These are phyloP conservation scores for Keithomyces neogunnii DNA, from an alignment of 2,329 filamentous ascomycete species.

Conservation along the genomic window DNA sequence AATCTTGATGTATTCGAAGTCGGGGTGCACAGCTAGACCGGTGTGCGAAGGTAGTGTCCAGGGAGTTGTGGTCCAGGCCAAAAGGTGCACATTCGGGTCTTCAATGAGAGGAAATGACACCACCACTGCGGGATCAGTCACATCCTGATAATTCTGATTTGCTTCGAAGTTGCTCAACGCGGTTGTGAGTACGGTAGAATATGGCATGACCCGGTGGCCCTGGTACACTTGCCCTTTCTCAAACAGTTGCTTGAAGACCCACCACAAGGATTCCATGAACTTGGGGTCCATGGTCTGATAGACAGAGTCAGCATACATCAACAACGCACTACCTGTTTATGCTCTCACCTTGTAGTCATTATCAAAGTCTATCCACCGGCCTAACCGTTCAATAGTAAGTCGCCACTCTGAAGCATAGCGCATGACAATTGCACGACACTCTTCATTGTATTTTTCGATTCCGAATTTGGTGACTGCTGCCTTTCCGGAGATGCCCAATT, in stretches of 20 bases:
- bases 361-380: constrained; percentile 96
- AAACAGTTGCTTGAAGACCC: constrained; percentile 90
- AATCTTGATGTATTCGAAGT: constrained; percentile 84
- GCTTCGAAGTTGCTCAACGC: constrained; percentile 90
- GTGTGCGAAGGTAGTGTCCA: constrained; percentile 77
- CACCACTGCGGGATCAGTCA: constrained; percentile 83
- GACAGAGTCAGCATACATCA: neutral
- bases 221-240: constrained; percentile 87
- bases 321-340: neutral
- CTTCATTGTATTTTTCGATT: constrained; percentile 80
- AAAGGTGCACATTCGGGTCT: constrained; percentile 64
- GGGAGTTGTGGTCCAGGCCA: constrained; percentile 87
- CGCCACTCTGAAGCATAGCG: constrained; percentile 82
- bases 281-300: constrained; percentile 77
- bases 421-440: constrained; percentile 92
- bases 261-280: constrained; percentile 96
- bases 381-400: constrained; percentile 75
- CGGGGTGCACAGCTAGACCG: constrained; percentile 68
- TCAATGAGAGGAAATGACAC: constrained; percentile 78
- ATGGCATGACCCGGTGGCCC: constrained; percentile 89
- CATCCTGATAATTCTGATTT: constrained; percentile 89
- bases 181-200: constrained; percentile 83
- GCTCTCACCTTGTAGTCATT: constrained; percentile 77
- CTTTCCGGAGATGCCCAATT: constrained; percentile 78
- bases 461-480: constrained; percentile 82